Conservation (phyloP, 495 filamentous ascomycete genomes). For the Parathielavia appendiculata region DNA sequence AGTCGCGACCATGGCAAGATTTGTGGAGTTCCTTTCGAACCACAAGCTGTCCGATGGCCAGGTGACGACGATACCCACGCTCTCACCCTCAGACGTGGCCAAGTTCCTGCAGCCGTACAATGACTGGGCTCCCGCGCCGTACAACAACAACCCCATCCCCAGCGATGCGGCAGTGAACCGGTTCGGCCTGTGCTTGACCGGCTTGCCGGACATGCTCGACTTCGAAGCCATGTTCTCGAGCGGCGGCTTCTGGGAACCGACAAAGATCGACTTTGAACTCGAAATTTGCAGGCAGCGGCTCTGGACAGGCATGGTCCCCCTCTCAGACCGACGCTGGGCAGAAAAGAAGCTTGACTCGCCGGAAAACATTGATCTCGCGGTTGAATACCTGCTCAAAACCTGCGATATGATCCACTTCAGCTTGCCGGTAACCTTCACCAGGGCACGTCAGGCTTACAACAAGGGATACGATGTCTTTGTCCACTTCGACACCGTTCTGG, state of each 20-base stretch:
- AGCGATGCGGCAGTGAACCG: conserved; percentile 6
- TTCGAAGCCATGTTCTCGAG: not conserved
- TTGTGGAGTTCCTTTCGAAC: conserved; percentile 10
- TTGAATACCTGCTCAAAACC: conserved; percentile 11
- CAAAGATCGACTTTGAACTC: conserved; percentile 13
- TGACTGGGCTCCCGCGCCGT: conserved; percentile 22
- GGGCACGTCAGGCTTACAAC: conserved; percentile 14
- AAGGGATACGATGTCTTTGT: conserved; percentile 11
- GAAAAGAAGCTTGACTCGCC: conserved; percentile 15
- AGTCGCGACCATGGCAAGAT: not conserved
- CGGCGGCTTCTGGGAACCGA: not conserved
- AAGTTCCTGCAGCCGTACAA: conserved; percentile 15
- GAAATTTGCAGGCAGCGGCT: conserved; percentile 5
- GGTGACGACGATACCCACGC: conserved; percentile 7
- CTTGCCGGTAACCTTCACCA: not conserved
- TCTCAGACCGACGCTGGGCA: conserved; percentile 18
- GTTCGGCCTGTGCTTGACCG: conserved; percentile 11
- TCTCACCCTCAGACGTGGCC: conserved; percentile 5
- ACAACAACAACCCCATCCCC: conserved; percentile 14
- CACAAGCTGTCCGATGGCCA: conserved; percentile 15
- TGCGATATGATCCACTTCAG: conserved; percentile 13
- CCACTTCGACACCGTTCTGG: conserved; percentile 18
- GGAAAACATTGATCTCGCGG: conserved; percentile 16
- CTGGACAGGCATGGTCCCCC: conserved; percentile 15
- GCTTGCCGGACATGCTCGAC: conserved; percentile 4